Evolutionary conservation across 352 stramenopile genomes (phyloP), one percentile per base, ranked within the genome.

Genomic region (Phytophthora rubi): DNA sequence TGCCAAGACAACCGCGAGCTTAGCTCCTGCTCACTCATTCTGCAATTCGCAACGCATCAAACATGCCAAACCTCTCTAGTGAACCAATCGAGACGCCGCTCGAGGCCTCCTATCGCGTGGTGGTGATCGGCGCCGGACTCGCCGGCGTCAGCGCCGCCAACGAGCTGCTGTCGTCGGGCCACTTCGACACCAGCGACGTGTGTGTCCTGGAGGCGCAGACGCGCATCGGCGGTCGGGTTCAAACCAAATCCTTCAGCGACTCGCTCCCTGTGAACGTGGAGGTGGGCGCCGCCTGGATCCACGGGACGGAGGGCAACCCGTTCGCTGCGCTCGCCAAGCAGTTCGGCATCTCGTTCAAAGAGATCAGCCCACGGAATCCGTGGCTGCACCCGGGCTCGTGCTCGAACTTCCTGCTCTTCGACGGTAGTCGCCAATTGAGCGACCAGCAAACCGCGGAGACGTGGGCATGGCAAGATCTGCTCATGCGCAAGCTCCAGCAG

Each of bases 381-480:
- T 90, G 81, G 76, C 63, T 91, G 8, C 76, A 91, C 28, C 83
- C 83, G 1, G 76, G 62, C n/a, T 84, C 80, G n/a, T 89, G 81
- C 62, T 23, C 65, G 4, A 73, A 77, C 54, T 90, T 89, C 48
- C 37, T 79, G 33, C 71, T 90, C 3, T 82, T 76, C 30, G 70
- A 85, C 33, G 71, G 68, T 12, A 58, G 53, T 15, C 44, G 60
- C 15, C 48, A 71, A 53, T 55, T 90, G 47, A 79, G 45, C 35
- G 63, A 83, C 0, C 62, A 79, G 18, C 68, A 82, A n/a, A 70
- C 75, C 0, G 68, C 77, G 28, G 62, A 76, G 13, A 69, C 80
- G n/a, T 91, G 83, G 82, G 35, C 26, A 18, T 70, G 82, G 52
- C 79, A 78, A 70, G 76, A 85, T 28, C 53, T 79, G 26, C 64